Base-by-base conservation (phyloP, 306 rosid genomes). In the Acacia melanoxylon region DNA sequence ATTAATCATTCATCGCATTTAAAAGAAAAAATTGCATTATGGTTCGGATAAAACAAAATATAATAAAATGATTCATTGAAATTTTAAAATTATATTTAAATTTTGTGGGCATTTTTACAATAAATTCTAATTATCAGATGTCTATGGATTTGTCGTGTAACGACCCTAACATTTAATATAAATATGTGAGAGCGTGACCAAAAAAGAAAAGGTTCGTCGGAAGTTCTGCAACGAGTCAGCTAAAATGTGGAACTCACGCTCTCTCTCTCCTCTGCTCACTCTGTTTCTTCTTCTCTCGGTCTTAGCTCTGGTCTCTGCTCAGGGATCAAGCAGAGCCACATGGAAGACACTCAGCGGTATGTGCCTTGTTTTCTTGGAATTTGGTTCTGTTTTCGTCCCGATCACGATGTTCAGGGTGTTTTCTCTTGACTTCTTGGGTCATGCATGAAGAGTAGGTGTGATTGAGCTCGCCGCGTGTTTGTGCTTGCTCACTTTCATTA, bases 301-400 rank as follows among this genome's bases (percentile, higher is more conserved):
- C 46, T 70, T 83, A 4, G 78, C 86, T 40, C 76, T 82, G 73
- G 91, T 89, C 84, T 88, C 88, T 62, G 94, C 94, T 82, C 86
- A 83, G 86, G 76, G 95, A 87, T 89, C 93, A 61, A 69, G 78
- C 35, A 35, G 12, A 49, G 41, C 65, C 81, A 19, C 10, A 19
- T 94, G 95, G 98, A 82, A 79, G 9, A 92, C 98, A 56, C 91
- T 94, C n/a, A 63, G 15, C 8, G 97, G 98, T 94, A 77, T 5
- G 81, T 78, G 0, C 52, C 46, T 42, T 16, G 2, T 72, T 73
- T 72, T 78, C 40, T 61, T 12, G 24, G 37, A 24, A 73, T 29
- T 40, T 52, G 0, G 2, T 46, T n/a, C 0, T 75, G 72, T 49
- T 51, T 22, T 37, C 13, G 17, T 25, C 25, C 10, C 37, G 13